Percentiles rank a stretch among this genome's conserved stretches.
These are phyloP conservation scores for Leccinum olivaceopallidum DNA, from an alignment of 768 basidiomycete genomes.

Conservation along the genomic window DNA sequence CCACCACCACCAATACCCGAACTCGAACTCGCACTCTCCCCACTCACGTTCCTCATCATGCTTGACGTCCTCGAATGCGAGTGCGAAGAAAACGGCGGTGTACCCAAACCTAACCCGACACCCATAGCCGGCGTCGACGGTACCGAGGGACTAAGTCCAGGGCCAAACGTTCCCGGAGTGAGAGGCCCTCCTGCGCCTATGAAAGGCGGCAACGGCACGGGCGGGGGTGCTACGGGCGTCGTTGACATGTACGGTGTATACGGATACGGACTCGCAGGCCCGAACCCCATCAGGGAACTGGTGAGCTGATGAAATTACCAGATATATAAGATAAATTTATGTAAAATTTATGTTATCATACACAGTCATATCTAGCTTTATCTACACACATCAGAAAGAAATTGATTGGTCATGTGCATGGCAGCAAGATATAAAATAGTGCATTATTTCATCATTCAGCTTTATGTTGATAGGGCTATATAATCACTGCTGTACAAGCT, in stretches of 20 bases:
- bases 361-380: too few relatives aligned
- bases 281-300: slow-evolving; percentile 17
- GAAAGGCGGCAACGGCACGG: background rate
- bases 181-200: background rate
- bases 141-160: slow-evolving; percentile 22
- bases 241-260: slow-evolving; percentile 34
- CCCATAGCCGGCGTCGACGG: slow-evolving; percentile 32
- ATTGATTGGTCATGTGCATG: too few relatives aligned
- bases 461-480: too few relatives aligned
- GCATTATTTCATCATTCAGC: too few relatives aligned
- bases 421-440: too few relatives aligned
- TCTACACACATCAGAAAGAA: too few relatives aligned
- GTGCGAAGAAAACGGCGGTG: slow-evolving; percentile 21
- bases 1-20: background rate
- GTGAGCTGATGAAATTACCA: too few relatives aligned
- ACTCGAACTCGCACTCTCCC: slow-evolving; percentile 1
- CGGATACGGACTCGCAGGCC: slow-evolving; percentile 27
- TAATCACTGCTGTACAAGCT: too few relatives aligned
- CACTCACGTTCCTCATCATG: slow-evolving; percentile 16
- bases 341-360: too few relatives aligned
- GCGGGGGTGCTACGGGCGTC: slow-evolving; percentile 3
- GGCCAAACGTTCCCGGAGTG: slow-evolving; percentile 31
- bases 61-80: slow-evolving; percentile 1
- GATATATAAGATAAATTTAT: too few relatives aligned
- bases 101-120: slow-evolving; percentile 27